phyloP scores from a whole-genome alignment of 768 basidiomycete genomes.

The Rhodosporidiobolus sp. region DNA sequence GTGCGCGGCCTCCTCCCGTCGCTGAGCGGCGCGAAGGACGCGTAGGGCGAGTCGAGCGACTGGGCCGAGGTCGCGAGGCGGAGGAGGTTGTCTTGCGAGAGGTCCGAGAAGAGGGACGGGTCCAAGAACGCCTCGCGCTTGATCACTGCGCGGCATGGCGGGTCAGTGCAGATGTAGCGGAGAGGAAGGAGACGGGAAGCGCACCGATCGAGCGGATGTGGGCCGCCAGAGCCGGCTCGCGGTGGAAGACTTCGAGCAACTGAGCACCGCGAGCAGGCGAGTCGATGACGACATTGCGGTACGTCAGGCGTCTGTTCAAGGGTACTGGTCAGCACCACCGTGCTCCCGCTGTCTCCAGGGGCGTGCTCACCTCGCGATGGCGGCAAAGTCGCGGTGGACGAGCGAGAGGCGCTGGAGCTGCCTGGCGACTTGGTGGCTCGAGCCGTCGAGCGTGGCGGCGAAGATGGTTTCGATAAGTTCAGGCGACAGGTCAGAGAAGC shows the following conservation, averaged over 20 bases:
- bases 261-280: background rate
- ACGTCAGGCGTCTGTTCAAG: background rate
- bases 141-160: background rate
- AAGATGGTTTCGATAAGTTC: slow-evolving; percentile 7
- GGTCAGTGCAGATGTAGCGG: too few relatives aligned
- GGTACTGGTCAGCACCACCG: background rate
- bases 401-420: background rate
- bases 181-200: background rate
- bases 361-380: slow-evolving; percentile 1
- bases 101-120: background rate
- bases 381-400: background rate
- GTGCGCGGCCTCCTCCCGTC: slow-evolving; percentile 2
- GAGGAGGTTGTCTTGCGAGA: slow-evolving; percentile 24
- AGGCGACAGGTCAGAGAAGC: background rate
- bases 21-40: background rate
- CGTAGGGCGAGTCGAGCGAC: slow-evolving; percentile 9
- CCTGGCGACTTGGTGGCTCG: background rate
- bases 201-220: slow-evolving; percentile 6
- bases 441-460: background rate
- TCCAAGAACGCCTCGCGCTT: background rate
- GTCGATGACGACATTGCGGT: background rate
- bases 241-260: background rate
- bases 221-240: background rate
- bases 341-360: too few relatives aligned
- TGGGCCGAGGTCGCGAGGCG: slow-evolving; percentile 4